These are phyloP conservation scores for Phaffia australis DNA, from an alignment of 768 basidiomycete species.

Conservation along the genomic window DNA sequence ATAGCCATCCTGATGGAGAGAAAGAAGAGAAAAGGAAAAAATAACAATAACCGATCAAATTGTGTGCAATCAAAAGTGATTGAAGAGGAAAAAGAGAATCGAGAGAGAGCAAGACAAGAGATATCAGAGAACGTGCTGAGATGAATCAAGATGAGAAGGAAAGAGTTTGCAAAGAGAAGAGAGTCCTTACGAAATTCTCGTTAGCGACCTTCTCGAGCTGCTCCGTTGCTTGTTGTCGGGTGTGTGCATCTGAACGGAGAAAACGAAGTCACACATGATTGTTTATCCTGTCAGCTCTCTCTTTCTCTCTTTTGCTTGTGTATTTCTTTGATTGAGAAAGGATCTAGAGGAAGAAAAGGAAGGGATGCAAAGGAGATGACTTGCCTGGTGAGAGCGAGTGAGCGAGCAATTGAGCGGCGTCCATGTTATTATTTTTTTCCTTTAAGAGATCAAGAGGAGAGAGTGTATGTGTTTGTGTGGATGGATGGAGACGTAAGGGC, in stretches of 20 bases:
- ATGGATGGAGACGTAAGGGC: no score
- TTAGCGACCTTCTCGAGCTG: constrained; percentile 75
- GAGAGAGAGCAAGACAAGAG: constrained; percentile 11
- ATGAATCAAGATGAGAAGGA: background rate
- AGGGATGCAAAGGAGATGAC: constrained; percentile 35
- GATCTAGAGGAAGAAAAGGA: background rate
- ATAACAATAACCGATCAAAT: constrained; percentile 7
- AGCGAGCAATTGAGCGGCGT: constrained; percentile 77
- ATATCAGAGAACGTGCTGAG: constrained; percentile 5
- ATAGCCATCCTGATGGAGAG: constrained; percentile 63
- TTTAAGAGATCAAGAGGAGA: background rate
- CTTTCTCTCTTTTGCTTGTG: background rate
- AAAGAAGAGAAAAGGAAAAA: constrained; percentile 16
- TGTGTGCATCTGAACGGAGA: constrained; percentile 55
- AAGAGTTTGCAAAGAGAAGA: constrained; percentile 34
- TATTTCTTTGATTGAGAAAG: background rate
- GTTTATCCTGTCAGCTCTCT: background rate
- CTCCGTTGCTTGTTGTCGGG: constrained; percentile 82
- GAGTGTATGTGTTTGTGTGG: background rate
- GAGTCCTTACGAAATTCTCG: constrained; percentile 64
- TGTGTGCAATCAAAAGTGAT: no score
- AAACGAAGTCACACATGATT: background rate
- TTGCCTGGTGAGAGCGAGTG: constrained; percentile 84
- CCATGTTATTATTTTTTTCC: constrained; percentile 49
- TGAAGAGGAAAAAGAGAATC: background rate